Conservation (phyloP, 495 filamentous ascomycete genomes). For the Podospora comata region DNA sequence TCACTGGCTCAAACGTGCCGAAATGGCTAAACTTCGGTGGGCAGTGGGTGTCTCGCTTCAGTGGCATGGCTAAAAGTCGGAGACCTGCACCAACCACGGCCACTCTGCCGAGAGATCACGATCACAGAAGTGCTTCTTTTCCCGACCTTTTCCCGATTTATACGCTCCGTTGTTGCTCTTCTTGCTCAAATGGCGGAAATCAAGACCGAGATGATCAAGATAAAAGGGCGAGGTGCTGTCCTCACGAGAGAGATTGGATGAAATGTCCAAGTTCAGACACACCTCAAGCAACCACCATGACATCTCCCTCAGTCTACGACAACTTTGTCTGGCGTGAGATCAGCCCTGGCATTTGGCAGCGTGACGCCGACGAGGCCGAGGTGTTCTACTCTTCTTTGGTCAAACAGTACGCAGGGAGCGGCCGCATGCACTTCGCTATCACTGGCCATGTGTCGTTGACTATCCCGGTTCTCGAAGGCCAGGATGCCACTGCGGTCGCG, state of each 20-base stretch:
- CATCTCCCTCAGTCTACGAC: not conserved
- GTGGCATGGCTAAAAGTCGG: not conserved
- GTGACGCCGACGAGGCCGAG: conserved; percentile 47
- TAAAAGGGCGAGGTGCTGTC: not conserved
- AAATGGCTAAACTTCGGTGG: conserved; percentile 14
- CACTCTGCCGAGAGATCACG: not conserved
- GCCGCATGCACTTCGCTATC: conserved; percentile 43
- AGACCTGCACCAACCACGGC: not conserved
- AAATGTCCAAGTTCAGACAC: not conserved
- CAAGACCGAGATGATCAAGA: not conserved
- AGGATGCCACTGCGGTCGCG: not conserved
- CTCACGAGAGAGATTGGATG: not conserved
- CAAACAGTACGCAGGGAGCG: conserved; percentile 39
- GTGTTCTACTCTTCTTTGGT: conserved; percentile 39
- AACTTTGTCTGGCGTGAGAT: conserved; percentile 26
- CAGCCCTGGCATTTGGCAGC: conserved; percentile 34
- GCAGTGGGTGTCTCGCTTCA: not conserved
- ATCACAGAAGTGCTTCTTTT: not conserved
- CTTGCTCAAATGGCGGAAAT: not conserved
- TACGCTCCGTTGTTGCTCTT: not conserved
- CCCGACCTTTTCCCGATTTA: not conserved
- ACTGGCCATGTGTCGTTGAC: conserved; percentile 29
- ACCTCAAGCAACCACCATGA: not conserved
- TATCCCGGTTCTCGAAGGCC: conserved; percentile 5
- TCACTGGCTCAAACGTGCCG: conserved; percentile 1